phyloP scores from a whole-genome alignment of 2,329 filamentous ascomycete genomes.

The Sclerotiophoma versabilis region DNA sequence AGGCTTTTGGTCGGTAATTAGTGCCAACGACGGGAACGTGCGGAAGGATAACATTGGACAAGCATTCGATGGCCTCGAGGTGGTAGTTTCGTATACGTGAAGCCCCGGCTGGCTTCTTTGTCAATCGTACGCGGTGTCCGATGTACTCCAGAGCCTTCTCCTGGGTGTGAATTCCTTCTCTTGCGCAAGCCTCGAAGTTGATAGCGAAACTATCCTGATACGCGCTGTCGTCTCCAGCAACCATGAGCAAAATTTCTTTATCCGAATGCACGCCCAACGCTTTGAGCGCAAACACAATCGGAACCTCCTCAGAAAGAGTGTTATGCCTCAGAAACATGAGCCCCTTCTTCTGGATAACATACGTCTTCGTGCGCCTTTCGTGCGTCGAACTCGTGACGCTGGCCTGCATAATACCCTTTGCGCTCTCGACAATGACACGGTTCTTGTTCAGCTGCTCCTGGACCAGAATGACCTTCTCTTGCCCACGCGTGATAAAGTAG shows the following conservation, averaged over 20 bases:
- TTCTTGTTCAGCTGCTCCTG: conserved; percentile 99
- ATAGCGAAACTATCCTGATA: conserved; percentile 96
- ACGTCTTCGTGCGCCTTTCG: conserved; percentile 97
- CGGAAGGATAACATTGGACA: conserved; percentile 91
- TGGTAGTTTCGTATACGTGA: conserved; percentile 74
- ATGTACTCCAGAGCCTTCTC: conserved; percentile 96
- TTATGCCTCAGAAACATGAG: conserved; percentile 90
- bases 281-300: conserved; percentile 90
- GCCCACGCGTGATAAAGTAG: conserved; percentile 97
- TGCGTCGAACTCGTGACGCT: conserved; percentile 94
- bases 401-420: conserved; percentile 92
- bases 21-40: conserved; percentile 91
- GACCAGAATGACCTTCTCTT: conserved; percentile 97
- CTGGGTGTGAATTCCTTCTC: conserved; percentile 86
- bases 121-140: conserved; percentile 78
- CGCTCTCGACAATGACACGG: conserved; percentile 94
- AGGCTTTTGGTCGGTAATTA: conserved; percentile 95
- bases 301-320: conserved; percentile 89
- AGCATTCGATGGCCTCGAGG: conserved; percentile 89
- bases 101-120: conserved; percentile 66
- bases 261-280: conserved; percentile 93
- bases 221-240: conserved; percentile 82
- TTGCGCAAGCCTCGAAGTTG: conserved; percentile 92
- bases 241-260: conserved; percentile 90
- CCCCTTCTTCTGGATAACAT: conserved; percentile 93